Evolutionary conservation across 768 basidiomycete species (phyloP).

Genomic region (Rubroboletus pulcherrimus): DNA sequence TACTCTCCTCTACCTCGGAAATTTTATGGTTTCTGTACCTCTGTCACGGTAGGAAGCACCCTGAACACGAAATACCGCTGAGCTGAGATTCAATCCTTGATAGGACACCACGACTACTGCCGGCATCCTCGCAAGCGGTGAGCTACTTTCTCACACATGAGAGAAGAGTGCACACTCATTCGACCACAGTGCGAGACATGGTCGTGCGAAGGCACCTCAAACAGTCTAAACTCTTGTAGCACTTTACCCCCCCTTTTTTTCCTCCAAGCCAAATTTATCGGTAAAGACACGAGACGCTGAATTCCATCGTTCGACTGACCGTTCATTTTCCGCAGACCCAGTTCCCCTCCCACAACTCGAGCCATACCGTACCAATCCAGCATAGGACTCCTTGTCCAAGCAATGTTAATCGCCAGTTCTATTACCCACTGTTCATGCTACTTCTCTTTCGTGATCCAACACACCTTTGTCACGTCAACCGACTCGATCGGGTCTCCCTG

Average conservation of each 20-base stretch:
- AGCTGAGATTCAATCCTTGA: constrained; percentile 1
- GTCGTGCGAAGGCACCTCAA: constrained; percentile 75
- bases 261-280: background rate
- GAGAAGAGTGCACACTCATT: constrained; percentile 2
- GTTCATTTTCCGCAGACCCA: background rate
- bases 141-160: constrained; percentile 19
- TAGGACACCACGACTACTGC: constrained; percentile 69
- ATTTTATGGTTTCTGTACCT: constrained; percentile 76
- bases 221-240: constrained; percentile 64
- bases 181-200: constrained; percentile 66
- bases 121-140: constrained; percentile 75
- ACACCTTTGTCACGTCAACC: background rate
- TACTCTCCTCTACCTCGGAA: constrained; percentile 70
- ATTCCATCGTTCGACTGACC: background rate
- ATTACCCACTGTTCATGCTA: constrained; percentile 7
- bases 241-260: background rate
- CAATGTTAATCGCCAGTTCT: constrained; percentile 11
- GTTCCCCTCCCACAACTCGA: background rate
- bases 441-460: constrained; percentile 3
- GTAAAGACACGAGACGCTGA: background rate
- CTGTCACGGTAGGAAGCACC: constrained; percentile 52
- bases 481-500: background rate
- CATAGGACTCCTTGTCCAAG: constrained; percentile 10
- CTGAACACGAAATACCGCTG: background rate
- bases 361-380: constrained; percentile 3